Evolutionary conservation across 352 stramenopile genomes (phyloP), one percentile per base, ranked within the genome.

Genomic region (Achlya hypogyna): DNA sequence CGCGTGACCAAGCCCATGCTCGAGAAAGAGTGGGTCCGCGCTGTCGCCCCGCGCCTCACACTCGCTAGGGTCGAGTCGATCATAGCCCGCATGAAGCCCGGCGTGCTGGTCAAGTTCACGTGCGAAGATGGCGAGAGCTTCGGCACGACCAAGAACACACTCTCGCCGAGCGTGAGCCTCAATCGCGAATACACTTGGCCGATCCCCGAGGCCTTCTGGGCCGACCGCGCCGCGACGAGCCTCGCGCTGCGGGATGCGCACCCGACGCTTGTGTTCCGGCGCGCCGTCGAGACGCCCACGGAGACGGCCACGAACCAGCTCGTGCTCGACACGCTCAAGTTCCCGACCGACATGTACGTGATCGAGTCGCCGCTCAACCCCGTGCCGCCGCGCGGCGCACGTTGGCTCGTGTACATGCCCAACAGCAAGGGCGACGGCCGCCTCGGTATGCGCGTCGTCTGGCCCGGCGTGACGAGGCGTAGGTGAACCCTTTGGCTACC

Each of bases 241-340:
- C 49, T 95, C 38, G 82, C 79, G 0, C 78, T 83, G 16, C 76
- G 86, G 0, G 85, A 94, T 32, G 85, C 86, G 4, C 86, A 95
- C 35, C 86, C 86, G 1, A 84, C 76, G 42, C 71, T 95, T 8
- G 75, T 88, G 51, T 93, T 79, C 58, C 76, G 74, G 0, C 73
- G 86, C 18, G 87, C 79, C 1, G 81, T 90, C 3, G 86, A 95
- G 65, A 81, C 78, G 20, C 82, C 82, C 1, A 89, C 92, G 14
- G 86, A 95, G 60, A 79, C 78, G 4, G 86, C 84, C 8, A 93
- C 84, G 25, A 94, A 86, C 71, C 82, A 91, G 66, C 93, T 95
- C 84, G 70, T 94, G 38, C 69, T 95, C 6, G 86, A 95, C 65
- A 93, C 83, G 42, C 81, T 95, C 63, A 93, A 93, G 71, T 95